Percentiles rank a stretch among this genome's conserved stretches.
phyloP scores from a whole-genome alignment of 805 yeast species.

The Metschnikowia corniflorae region DNA sequence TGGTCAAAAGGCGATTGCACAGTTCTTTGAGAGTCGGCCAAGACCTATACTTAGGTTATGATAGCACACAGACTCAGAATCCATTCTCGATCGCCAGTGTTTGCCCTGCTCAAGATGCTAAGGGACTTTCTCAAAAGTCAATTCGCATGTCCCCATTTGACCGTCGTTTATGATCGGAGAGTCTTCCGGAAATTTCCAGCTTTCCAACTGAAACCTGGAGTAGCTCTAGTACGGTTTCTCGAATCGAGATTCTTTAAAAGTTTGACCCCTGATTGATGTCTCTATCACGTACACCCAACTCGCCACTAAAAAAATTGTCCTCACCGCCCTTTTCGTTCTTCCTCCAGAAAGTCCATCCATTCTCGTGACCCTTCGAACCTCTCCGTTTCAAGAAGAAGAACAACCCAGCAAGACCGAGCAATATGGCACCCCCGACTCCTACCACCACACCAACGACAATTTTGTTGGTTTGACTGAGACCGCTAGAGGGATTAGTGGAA shows the following conservation, averaged over 20 bases:
- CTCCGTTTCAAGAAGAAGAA: slow-evolving; percentile 36
- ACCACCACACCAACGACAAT: slow-evolving; percentile 47
- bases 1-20: no score
- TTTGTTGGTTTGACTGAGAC: slow-evolving; percentile 40
- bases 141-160: no score
- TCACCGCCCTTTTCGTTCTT: slow-evolving; percentile 39
- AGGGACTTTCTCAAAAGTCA: no score
- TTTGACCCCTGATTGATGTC: slow-evolving; percentile 46
- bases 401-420: slow-evolving; percentile 33
- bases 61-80: no score
- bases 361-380: slow-evolving; percentile 23
- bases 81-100: no score
- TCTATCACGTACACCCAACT: slow-evolving; percentile 46
- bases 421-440: slow-evolving; percentile 43
- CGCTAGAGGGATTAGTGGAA: slow-evolving; percentile 22
- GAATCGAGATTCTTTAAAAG: slow-evolving; percentile 28
- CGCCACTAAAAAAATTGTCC: slow-evolving; percentile 42
- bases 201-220: no score
- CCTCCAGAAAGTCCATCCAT: slow-evolving; percentile 48
- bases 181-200: no score
- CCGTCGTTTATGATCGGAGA: no score
- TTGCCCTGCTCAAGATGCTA: no score
- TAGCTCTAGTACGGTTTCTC: no score
- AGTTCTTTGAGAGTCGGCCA: no score
- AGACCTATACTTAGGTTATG: no score